A percentile compares a stretch with the other conserved stretches of the same genome.
Conservation (phyloP, 306 rosid species). For the Vigna angularis region DNA sequence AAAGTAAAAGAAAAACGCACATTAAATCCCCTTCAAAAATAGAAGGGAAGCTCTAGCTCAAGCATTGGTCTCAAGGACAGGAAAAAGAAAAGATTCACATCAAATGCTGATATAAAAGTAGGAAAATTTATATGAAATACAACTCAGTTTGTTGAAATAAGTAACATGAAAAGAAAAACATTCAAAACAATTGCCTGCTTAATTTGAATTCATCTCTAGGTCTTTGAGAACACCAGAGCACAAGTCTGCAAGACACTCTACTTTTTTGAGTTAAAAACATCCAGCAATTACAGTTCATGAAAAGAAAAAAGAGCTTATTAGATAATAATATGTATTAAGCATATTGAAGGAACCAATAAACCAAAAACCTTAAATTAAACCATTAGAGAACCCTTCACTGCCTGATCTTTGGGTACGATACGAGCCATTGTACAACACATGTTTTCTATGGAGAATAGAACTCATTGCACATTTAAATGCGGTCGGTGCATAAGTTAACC, state of each 20-base stretch:
- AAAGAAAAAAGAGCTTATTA: not conserved
- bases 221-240: slow-evolving; percentile 15
- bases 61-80: not conserved
- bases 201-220: slow-evolving; percentile 9
- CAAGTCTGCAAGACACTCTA: slow-evolving; percentile 17
- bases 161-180: not conserved
- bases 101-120: not conserved
- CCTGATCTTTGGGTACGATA: too few relatives aligned
- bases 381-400: not conserved
- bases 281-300: not conserved
- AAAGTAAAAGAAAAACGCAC: slow-evolving; percentile 1
- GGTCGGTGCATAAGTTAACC: not conserved
- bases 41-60: slow-evolving; percentile 19
- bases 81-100: not conserved
- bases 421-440: too few relatives aligned
- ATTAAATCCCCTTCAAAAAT: slow-evolving; percentile 11
- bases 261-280: slow-evolving; percentile 8
- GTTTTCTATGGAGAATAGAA: too few relatives aligned
- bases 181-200: slow-evolving; percentile 3
- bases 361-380: slow-evolving; percentile 5
- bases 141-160: not conserved
- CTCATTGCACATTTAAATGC: too few relatives aligned
- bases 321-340: slow-evolving; percentile 15
- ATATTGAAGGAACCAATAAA: slow-evolving; percentile 1
- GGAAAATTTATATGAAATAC: slow-evolving; percentile 17